phyloP scores from a whole-genome alignment of 805 yeast genomes.

The Yarrowia deformans region DNA sequence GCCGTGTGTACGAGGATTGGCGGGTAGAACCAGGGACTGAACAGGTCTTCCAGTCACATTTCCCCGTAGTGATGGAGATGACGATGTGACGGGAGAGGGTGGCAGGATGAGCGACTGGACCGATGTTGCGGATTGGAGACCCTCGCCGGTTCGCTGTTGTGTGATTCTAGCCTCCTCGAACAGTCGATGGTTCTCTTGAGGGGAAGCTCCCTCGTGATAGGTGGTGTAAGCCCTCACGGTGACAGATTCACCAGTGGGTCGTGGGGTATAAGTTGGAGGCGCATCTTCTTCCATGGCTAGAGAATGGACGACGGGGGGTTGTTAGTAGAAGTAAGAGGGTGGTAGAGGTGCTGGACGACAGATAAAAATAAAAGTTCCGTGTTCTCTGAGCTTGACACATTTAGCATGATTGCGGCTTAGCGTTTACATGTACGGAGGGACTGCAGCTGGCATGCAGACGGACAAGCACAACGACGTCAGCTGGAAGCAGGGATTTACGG shows the following conservation, averaged over 20 bases:
- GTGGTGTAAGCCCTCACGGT: slow-evolving; percentile 25
- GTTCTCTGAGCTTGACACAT: neutral
- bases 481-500: slow-evolving; percentile 3
- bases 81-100: neutral
- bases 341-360: neutral
- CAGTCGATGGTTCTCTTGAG: slow-evolving; percentile 28
- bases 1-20: neutral
- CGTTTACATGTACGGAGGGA: slow-evolving; percentile 4
- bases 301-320: neutral
- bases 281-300: slow-evolving; percentile 30
- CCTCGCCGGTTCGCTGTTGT: slow-evolving; percentile 13
- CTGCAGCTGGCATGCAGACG: slow-evolving; percentile 1
- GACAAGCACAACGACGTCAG: slow-evolving; percentile 17
- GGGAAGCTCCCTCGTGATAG: slow-evolving; percentile 36
- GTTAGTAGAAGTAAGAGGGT: neutral
- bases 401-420: slow-evolving; percentile 28
- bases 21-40: slow-evolving; percentile 12
- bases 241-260: slow-evolving; percentile 24
- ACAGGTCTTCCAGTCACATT: slow-evolving; percentile 12
- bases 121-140: slow-evolving; percentile 1
- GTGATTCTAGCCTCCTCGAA: slow-evolving; percentile 1
- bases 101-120: slow-evolving; percentile 26
- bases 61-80: neutral
- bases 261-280: slow-evolving; percentile 27
- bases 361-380: slow-evolving; percentile 6